Evolutionary conservation across 805 yeast genomes (phyloP), one percentile per base, ranked within the genome.

Genomic region (Candida chilensis): DNA sequence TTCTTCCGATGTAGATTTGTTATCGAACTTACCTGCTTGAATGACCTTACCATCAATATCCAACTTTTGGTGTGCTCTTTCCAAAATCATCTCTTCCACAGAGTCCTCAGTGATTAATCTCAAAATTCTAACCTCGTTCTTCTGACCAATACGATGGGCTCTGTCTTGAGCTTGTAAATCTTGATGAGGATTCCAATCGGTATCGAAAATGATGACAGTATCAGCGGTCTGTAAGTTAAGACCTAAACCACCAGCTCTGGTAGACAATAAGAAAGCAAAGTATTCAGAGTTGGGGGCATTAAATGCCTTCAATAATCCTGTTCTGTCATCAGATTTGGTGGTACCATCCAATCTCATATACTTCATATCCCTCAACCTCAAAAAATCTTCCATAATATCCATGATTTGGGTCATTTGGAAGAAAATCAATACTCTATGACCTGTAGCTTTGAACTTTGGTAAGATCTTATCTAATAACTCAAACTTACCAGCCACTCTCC

Each of bases 141-240:
- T 83, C 48, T 83, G 94, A 27, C 94, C 94, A 52, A 83, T 83
- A 67, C 94, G 73, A 53, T 83, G 94, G 1, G 94, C 94, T 63
- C 94, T 69, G 55, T 83, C 94, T 55, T 83, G 94, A 1, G 92
- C 94, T 52, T 83, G 94, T 47, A 83, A 71, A 74, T 83, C 94
- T 54, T 83, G 94, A 58, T 83, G 94, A 6, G 94, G 94, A 48
- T 83, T 83, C 94, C 94, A 83, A 59, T 83, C 94, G 11, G 90
- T 80, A 52, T 83, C 94, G 50, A 82, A 83, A 38, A 83, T 83
- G 38, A 83, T 75, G 35, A 83, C 94, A 0, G 94, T 83, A 50
- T 83, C 94, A 3, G 94, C 94, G 16, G 88, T 81, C 59, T 83
- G 94, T 51, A 83, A 71, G 53, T 83, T 83, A 46, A 83, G 67